A percentile compares a stretch with the other conserved stretches of the same genome.
These are phyloP conservation scores for Penicillium concentricum DNA, from an alignment of 2,329 filamentous ascomycete species.

Conservation along the genomic window DNA sequence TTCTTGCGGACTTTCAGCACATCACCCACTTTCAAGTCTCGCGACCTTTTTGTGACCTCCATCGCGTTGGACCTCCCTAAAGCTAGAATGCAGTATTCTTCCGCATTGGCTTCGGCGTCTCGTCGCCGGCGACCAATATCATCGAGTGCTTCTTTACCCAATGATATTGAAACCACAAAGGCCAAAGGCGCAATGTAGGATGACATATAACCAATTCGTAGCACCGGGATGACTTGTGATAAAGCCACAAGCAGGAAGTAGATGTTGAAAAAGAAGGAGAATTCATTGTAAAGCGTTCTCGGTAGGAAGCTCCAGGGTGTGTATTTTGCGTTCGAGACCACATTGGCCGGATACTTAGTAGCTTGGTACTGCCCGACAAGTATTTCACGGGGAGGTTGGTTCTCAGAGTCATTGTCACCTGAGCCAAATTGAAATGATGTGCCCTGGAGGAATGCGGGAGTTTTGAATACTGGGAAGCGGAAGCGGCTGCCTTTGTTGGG, in stretches of 20 bases:
- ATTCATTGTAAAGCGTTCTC: constrained; percentile 94
- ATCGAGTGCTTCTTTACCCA: constrained; percentile 94
- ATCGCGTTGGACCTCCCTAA: constrained; percentile 60
- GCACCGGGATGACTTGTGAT: constrained; percentile 83
- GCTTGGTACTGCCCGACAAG: constrained; percentile 72
- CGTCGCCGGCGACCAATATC: constrained; percentile 82
- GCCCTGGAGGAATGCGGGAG: constrained; percentile 29
- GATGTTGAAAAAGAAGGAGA: constrained; percentile 99
- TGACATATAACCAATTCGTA: constrained; percentile 90
- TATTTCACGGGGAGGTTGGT: constrained; percentile 66
- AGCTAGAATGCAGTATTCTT: constrained; percentile 75
- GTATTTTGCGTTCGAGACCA: constrained; percentile 96
- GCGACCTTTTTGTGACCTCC: constrained; percentile 77
- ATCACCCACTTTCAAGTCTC: constrained; percentile 89
- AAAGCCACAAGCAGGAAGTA: constrained; percentile 95
- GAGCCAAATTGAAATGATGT: constrained; percentile 25
- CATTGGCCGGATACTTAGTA: constrained; percentile 80
- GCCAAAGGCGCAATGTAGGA: constrained; percentile 91
- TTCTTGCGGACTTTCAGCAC: constrained; percentile 91
- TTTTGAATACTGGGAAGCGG: constrained; percentile 68
- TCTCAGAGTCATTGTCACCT: constrained; percentile 43
- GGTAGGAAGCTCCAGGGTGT: constrained; percentile 93
- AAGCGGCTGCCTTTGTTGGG: constrained; percentile 55
- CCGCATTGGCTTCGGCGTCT: constrained; percentile 92
- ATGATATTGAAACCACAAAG: constrained; percentile 86